Evolutionary conservation across 2,329 filamentous ascomycete genomes (phyloP).

Genomic region (Thyridium curvatum): DNA sequence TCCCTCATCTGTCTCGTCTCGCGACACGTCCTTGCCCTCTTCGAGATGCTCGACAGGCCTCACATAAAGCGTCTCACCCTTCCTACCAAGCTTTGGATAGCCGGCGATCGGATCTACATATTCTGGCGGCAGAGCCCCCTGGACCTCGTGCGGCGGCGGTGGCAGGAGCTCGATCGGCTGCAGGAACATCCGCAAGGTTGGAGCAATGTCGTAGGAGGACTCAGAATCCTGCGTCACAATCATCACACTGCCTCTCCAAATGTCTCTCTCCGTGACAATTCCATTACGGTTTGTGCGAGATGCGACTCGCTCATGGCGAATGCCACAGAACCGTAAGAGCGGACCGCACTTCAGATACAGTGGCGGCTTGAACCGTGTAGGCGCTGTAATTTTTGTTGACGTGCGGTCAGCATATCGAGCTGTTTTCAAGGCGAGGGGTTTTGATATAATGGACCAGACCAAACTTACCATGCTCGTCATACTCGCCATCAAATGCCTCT

Average conservation of each 20-base stretch:
- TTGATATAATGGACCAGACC: too few relatives aligned
- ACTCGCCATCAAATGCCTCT: constrained; percentile 61
- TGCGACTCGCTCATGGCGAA: constrained; percentile 55
- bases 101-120: constrained; percentile 88
- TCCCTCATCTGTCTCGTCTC: constrained; percentile 72
- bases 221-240: constrained; percentile 84
- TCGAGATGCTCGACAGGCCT: constrained; percentile 82
- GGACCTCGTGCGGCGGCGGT: constrained; percentile 65
- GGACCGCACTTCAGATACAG: constrained; percentile 88
- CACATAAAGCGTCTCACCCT: constrained; percentile 81
- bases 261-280: constrained; percentile 53
- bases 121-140: constrained; percentile 63
- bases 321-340: constrained; percentile 81
- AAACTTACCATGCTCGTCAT: constrained; percentile 56
- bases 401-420: constrained; percentile 3
- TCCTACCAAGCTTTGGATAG: constrained; percentile 76
- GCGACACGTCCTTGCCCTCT: constrained; percentile 71
- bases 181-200: constrained; percentile 76
- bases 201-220: constrained; percentile 75
- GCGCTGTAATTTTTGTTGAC: constrained; percentile 26
- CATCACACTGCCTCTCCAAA: constrained; percentile 93
- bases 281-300: constrained; percentile 28
- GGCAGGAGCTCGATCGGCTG: constrained; percentile 80
- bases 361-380: constrained; percentile 73
- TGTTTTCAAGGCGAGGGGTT: constrained; percentile 9